These are phyloP conservation scores for Malassezia cuniculi DNA, from an alignment of 1,284 basidiomycete genomes.

Conservation along the genomic window DNA sequence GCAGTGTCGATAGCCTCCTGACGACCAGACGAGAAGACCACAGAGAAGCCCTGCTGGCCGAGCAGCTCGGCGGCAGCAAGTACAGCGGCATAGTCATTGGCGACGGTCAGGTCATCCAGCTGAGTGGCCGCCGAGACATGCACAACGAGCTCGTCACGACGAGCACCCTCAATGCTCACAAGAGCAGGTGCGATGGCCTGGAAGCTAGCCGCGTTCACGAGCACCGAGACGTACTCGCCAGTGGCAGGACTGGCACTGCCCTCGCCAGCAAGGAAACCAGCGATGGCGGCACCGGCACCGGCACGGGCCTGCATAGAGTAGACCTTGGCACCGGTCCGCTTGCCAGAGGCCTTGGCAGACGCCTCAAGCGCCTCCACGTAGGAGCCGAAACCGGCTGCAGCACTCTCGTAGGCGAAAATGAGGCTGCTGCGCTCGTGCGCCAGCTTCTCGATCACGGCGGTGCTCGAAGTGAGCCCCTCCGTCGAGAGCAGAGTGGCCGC, in stretches of 20 bases:
- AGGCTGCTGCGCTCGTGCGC: constrained; percentile 34
- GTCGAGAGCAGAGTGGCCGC: too few relatives aligned
- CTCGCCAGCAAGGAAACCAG: constrained; percentile 34
- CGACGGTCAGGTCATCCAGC: constrained; percentile 24
- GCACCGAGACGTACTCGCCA: constrained; percentile 28
- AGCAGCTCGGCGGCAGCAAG: constrained; percentile 33
- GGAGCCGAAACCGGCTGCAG: constrained; percentile 33
- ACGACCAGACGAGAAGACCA: constrained; percentile 34
- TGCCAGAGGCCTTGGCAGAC: constrained; percentile 17
- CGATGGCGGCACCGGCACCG: constrained; percentile 52
- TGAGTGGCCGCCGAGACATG: constrained; percentile 41
- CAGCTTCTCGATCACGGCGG: constrained; percentile 32
- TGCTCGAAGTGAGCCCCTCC: too few relatives aligned
- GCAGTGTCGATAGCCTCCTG: constrained; percentile 39
- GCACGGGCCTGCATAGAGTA: constrained; percentile 47
- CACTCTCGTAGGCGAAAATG: constrained; percentile 43
- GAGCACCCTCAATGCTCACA: constrained; percentile 15
- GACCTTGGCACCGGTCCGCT: constrained; percentile 28
- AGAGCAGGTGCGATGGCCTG: constrained; percentile 40
- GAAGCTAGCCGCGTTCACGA: constrained; percentile 39
- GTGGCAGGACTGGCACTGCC: constrained; percentile 20
- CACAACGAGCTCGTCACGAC: constrained; percentile 30
- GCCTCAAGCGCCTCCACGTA: constrained; percentile 31
- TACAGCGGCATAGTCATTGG: constrained; percentile 41
- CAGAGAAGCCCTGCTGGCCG: constrained; percentile 25